Evolutionary conservation across 352 stramenopile species (phyloP), one percentile per base, ranked within the genome.

Genomic region (Aphanomyces stellatus): DNA sequence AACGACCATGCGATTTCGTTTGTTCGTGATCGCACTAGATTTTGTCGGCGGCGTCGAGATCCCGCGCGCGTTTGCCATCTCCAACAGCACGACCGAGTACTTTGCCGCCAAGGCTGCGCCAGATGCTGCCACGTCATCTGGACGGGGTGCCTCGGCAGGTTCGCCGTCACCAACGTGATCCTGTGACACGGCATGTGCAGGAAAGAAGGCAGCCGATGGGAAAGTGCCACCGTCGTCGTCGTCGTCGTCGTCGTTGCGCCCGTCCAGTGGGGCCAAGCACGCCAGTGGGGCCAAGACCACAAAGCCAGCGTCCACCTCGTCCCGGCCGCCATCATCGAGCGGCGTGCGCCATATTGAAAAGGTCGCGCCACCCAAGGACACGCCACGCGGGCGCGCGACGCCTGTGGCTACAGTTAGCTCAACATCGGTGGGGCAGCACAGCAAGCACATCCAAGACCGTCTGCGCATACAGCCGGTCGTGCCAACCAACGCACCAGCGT

Each of bases 41-140:
- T 55, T 64, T 25, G 46, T 34, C 19, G 31, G 51, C n/a, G 59
- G 6, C n/a, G 53, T 81, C 8, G 71, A 66, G n/a, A 70, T 66
- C 3, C 72, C 71, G 2, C 76, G 62, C 46, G 68, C 43, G 1
- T 28, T 51, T 4, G n/a, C 42, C 43, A 72, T 11, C 66, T 74
- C 40, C 8, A 43, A 40, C 19, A 37, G 35, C 30, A 22, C 37
- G 2, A 46, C 37, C 19, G 55, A 64, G 27, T 51, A 48, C 22
- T 64, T 64, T 51, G 30, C 53, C 7, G 37, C 24, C 40, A 33
- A 43, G 37, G 4, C 22, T 30, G 13, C 30, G 15, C 0, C 55
- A 43, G n/a, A n/a, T n/a, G n/a, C n/a, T n/a, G n/a, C n/a, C n/a
- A 62, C 42, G 28, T 13, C 55, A 46, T 4, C 4, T 25, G 28